phyloP scores from a whole-genome alignment of 768 basidiomycete genomes.

The Pisolithus marmoratus region DNA sequence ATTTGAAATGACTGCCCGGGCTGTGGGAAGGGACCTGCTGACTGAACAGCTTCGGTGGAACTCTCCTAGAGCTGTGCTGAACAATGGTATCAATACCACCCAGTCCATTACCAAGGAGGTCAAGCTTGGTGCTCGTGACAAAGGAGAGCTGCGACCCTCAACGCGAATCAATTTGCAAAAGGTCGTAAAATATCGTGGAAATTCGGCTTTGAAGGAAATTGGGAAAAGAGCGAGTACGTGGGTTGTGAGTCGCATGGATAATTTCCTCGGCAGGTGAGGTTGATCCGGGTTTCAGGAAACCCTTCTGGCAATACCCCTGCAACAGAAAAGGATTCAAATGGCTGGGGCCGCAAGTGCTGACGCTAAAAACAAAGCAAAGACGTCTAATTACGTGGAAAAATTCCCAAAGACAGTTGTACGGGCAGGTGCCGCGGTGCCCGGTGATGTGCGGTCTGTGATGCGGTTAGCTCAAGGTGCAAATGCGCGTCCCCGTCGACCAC shows the following conservation, averaged over 20 bases:
- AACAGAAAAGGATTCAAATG: conserved; percentile 37
- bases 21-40: conserved; percentile 80
- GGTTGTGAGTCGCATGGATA: conserved; percentile 44
- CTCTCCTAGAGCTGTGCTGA: conserved; percentile 43
- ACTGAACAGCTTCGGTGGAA: conserved; percentile 45
- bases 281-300: conserved; percentile 44
- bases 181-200: conserved; percentile 53
- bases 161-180: conserved; percentile 78
- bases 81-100: conserved; percentile 43
- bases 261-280: neutral
- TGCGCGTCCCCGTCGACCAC: conserved; percentile 25
- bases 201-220: conserved; percentile 42
- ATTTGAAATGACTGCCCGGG: conserved; percentile 83
- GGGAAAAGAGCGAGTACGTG: conserved; percentile 55
- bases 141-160: conserved; percentile 47
- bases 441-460: conserved; percentile 52
- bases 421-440: conserved; percentile 55
- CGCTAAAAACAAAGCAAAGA: conserved; percentile 18
- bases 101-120: conserved; percentile 47
- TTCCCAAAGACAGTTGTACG: conserved; percentile 23
- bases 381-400: conserved; percentile 12
- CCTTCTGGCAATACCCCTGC: conserved; percentile 60
- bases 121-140: conserved; percentile 30
- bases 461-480: conserved; percentile 51
- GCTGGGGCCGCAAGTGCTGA: conserved; percentile 32